Percentiles rank a stretch among this genome's conserved stretches.
Conservation (phyloP, 2,329 filamentous ascomycete genomes). For the Passalora sequoiae region DNA sequence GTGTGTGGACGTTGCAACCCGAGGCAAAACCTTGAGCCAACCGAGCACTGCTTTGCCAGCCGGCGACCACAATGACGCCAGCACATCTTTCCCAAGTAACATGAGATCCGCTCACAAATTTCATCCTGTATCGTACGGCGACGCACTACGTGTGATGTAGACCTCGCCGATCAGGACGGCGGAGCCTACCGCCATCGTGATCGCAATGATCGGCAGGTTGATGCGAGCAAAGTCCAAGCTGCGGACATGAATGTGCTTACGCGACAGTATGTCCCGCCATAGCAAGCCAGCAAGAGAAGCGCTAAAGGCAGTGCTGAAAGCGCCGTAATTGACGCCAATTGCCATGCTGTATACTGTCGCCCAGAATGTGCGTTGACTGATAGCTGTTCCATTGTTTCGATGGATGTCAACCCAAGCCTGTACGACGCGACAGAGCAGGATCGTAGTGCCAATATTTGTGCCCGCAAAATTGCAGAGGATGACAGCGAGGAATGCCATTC, state of each 20-base stretch:
- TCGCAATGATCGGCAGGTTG: conserved; percentile 66
- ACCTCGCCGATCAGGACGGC: conserved; percentile 59
- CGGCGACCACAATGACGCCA: too few species aligned
- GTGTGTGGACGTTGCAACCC: too few species aligned
- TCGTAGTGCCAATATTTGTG: conserved; percentile 71
- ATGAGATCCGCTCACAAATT: too few species aligned
- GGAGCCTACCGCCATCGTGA: conserved; percentile 61
- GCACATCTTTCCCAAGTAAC: too few species aligned
- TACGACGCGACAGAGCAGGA: conserved; percentile 64
- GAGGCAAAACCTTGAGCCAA: too few species aligned
- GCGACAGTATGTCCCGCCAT: conserved; percentile 64
- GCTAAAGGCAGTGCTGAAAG: conserved; percentile 67
- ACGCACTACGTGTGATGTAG: conserved; percentile 50
- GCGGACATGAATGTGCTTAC: conserved; percentile 63
- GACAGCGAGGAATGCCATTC: conserved; percentile 68
- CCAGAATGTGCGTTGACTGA: conserved; percentile 65
- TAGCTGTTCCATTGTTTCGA: conserved; percentile 40
- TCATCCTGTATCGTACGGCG: conserved; percentile 32
- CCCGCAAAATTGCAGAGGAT: conserved; percentile 70
- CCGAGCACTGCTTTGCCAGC: too few species aligned
- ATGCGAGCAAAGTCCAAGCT: conserved; percentile 62
- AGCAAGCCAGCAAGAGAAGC: conserved; percentile 66
- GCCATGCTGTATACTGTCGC: conserved; percentile 71
- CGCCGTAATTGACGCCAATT: conserved; percentile 68
- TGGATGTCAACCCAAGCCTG: conserved; percentile 64